phyloP scores from a whole-genome alignment of 2,329 filamentous ascomycete genomes.

The Colletotrichum tropicicola region DNA sequence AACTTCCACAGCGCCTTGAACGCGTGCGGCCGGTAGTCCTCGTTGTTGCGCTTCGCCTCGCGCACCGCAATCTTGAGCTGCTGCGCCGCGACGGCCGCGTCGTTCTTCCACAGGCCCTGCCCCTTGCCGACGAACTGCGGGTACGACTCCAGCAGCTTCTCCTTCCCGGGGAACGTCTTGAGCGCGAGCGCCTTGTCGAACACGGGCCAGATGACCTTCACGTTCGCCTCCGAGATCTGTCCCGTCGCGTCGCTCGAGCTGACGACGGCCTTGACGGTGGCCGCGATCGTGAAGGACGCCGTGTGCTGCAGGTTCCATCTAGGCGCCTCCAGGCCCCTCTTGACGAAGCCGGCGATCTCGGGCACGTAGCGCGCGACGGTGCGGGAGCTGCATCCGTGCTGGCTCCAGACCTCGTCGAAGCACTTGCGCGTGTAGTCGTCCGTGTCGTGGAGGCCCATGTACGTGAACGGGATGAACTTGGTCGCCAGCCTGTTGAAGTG shows the following conservation, averaged over 20 bases:
- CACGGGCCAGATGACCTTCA: conserved; percentile 79
- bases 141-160: conserved; percentile 82
- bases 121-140: conserved; percentile 78
- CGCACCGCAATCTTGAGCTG: conserved; percentile 84
- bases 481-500: conserved; percentile 82
- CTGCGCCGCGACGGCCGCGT: conserved; percentile 63
- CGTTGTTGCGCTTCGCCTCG: conserved; percentile 92
- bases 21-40: conserved; percentile 81
- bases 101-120: conserved; percentile 63
- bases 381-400: conserved; percentile 86
- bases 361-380: conserved; percentile 84
- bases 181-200: conserved; percentile 83
- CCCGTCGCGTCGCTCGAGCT: conserved; percentile 63
- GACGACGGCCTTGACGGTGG: conserved; percentile 73
- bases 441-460: conserved; percentile 85
- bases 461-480: conserved; percentile 84
- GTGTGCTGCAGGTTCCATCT: conserved; percentile 94
- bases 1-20: conserved; percentile 78
- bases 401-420: conserved; percentile 88
- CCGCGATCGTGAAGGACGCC: conserved; percentile 81
- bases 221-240: conserved; percentile 67
- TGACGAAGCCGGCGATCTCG: conserved; percentile 79
- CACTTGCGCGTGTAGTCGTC: conserved; percentile 81
- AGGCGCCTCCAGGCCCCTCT: conserved; percentile 76
- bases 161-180: conserved; percentile 94